Evolutionary conservation across 495 filamentous ascomycete genomes (phyloP).

Genomic region (Neurospora terricola): DNA sequence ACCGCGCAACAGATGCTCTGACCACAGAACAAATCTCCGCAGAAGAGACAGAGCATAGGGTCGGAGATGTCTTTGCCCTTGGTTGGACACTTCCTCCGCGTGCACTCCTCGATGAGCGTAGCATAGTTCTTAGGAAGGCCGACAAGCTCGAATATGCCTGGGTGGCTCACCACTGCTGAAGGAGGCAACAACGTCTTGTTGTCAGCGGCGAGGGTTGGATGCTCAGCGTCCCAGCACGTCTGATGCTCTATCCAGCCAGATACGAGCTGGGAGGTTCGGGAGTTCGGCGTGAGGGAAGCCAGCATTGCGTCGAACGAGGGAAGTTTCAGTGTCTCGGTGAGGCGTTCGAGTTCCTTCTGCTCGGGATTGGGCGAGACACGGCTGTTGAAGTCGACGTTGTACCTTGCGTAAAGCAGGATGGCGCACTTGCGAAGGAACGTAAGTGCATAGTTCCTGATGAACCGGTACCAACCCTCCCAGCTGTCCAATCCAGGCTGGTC

Average conservation of each 20-base stretch:
- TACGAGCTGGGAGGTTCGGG: constrained; percentile 36
- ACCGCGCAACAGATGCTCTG: constrained; percentile 86
- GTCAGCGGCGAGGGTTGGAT: constrained; percentile 2
- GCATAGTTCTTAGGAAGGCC: constrained; percentile 88
- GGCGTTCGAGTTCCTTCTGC: constrained; percentile 68
- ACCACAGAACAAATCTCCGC: constrained; percentile 89
- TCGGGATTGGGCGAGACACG: constrained; percentile 55
- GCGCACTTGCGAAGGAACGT: constrained; percentile 78
- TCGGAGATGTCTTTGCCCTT: constrained; percentile 85
- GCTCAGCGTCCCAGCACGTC: constrained; percentile 13
- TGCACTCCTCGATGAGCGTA: constrained; percentile 83
- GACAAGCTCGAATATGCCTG: constrained; percentile 85
- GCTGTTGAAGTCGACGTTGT: constrained; percentile 78
- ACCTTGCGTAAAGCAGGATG: constrained; percentile 77
- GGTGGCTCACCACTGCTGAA: constrained; percentile 58
- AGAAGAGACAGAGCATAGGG: constrained; percentile 87
- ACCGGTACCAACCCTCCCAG: constrained; percentile 31
- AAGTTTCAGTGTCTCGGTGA: constrained; percentile 63
- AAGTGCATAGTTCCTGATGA: constrained; percentile 71
- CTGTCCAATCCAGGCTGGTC: constrained; percentile 32
- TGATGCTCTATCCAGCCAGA: constrained; percentile 73
- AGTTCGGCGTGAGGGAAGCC: constrained; percentile 30
- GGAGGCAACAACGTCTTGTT: constrained; percentile 11
- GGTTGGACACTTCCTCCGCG: constrained; percentile 73
- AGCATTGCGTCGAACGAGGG: constrained; percentile 76